Percentiles rank a stretch among this genome's conserved stretches.
These are phyloP conservation scores for Westerdykella aurantiaca DNA, from an alignment of 2,329 filamentous ascomycete species.

Conservation along the genomic window DNA sequence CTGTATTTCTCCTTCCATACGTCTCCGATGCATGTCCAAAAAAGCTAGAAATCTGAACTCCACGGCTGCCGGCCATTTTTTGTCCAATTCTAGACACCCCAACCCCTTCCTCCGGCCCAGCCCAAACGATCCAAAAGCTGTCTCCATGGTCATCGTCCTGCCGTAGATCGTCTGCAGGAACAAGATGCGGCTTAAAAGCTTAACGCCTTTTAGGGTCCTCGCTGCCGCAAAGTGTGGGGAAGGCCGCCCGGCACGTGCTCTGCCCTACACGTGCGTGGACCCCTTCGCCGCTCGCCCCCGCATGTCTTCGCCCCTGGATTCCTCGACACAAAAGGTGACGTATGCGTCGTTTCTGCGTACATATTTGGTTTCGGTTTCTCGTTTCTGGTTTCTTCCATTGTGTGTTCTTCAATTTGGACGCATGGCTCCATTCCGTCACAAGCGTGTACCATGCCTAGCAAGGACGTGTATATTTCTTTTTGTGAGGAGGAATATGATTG, in stretches of 20 bases:
- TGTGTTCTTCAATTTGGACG: no score
- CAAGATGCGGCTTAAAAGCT: slow-evolving; percentile 35
- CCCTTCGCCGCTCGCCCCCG: not conserved
- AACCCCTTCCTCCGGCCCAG: not conserved
- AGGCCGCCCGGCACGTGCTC: slow-evolving; percentile 7
- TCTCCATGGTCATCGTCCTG: slow-evolving; percentile 7
- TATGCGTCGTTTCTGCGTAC: no score
- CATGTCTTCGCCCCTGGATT: not conserved
- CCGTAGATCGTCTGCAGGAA: slow-evolving; percentile 32
- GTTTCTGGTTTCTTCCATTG: no score
- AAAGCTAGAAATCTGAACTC: not conserved
- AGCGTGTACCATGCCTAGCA: no score
- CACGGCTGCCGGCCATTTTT: not conserved
- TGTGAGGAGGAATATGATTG: no score
- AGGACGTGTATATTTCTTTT: no score
- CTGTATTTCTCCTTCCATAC: not conserved
- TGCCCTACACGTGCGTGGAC: not conserved
- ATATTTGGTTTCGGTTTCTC: no score
- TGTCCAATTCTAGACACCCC: not conserved
- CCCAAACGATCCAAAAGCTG: slow-evolving; percentile 6
- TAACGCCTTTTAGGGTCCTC: slow-evolving; percentile 19
- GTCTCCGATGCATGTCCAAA: not conserved
- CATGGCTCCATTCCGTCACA: no score
- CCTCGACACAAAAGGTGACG: not conserved
- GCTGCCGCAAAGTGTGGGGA: slow-evolving; percentile 25